Percentiles rank a stretch among this genome's conserved stretches.
These are phyloP conservation scores for Metarhizium brunneum DNA, from an alignment of 2,329 filamentous ascomycete genomes.

Conservation along the genomic window DNA sequence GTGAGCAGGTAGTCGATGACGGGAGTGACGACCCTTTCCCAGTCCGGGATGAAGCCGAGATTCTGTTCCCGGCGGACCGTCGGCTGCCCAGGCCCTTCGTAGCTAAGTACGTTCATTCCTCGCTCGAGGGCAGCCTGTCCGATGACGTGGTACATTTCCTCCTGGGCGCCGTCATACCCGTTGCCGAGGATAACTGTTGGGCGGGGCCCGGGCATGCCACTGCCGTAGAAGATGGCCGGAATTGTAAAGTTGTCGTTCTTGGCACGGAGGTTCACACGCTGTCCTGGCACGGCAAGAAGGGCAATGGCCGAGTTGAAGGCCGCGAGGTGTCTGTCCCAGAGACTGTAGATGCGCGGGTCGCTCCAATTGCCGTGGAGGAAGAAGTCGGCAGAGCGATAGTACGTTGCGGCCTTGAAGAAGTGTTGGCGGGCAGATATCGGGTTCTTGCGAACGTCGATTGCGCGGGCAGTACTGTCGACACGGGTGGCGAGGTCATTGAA, in stretches of 20 bases:
- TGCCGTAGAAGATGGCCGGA: slow-evolving; percentile 25
- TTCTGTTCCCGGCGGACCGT: slow-evolving; percentile 28
- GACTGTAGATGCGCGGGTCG: slow-evolving; percentile 27
- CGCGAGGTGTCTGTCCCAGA: slow-evolving; percentile 25
- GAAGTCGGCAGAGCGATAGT: slow-evolving; percentile 32
- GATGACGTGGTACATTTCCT: slow-evolving; percentile 30
- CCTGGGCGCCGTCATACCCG: slow-evolving; percentile 34
- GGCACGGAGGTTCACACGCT: slow-evolving; percentile 21
- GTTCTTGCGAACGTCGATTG: slow-evolving; percentile 11
- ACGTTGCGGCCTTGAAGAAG: slow-evolving; percentile 28
- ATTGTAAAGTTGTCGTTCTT: slow-evolving; percentile 22
- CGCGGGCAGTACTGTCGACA: slow-evolving; percentile 11
- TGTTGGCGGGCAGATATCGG: slow-evolving; percentile 16
- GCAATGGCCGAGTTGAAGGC: slow-evolving; percentile 29
- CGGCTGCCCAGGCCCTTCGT: slow-evolving; percentile 35
- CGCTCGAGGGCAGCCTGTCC: slow-evolving; percentile 25
- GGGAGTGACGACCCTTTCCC: slow-evolving; percentile 30
- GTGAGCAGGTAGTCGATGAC: slow-evolving; percentile 27
- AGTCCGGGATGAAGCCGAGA: slow-evolving; percentile 33
- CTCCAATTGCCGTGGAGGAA: slow-evolving; percentile 30
- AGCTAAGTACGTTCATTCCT: slow-evolving; percentile 32
- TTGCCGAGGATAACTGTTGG: slow-evolving; percentile 32
- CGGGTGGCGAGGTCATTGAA: slow-evolving; percentile 15
- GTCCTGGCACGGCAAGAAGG: slow-evolving; percentile 23
- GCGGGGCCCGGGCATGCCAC: slow-evolving; percentile 9